Evolutionary conservation across 345 rosid species (phyloP), one percentile per base, ranked within the genome.

Genomic region (Eucalyptus brandiana): DNA sequence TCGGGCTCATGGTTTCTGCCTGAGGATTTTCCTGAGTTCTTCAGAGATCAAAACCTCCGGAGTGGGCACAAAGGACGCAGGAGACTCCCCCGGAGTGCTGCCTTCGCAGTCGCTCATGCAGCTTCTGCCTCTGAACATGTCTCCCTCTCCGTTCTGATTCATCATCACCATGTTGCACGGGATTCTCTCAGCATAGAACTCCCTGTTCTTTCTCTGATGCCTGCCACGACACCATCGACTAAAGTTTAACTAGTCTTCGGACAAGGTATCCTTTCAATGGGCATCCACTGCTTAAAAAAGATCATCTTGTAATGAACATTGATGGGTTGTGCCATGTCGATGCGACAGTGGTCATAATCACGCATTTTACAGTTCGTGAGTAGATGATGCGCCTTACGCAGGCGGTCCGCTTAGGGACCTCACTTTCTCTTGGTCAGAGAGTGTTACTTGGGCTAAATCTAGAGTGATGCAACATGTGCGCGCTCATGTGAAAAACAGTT

Each of bases 91-190:
- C 5, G 92, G 88, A 54, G 88, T 89, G 56, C 45, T 34, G 7
- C 89, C 90, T 42, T 90, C 89, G 13, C 34, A 37, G 48, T 90
- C 92, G 12, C 89, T 90, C 89, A 91, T 76, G 6, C 90, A 89
- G 62, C 86, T 80, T 67, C 87, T 86, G 56, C 91, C 91, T 90
- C 87, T 93, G 45, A 93, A 92, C 92, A 93, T 91, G 37, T 93
- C 93, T 81, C 89, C 92, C 10, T 88, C 89, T 24, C 95, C 93
- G 7, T 89, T 92, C 80, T 90, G 93, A 54, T 91, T 90, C 93
- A 91, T 92, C 93, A 92, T 93, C 90, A 92, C 91, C 92, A 94
- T 87, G 48, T 92, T 94, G 87, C 94, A 92, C 4, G 93, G 93
- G 23, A 94, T 90, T 88, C 62, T 94, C 56, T 89, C 54, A 4